Evolutionary conservation across 345 rosid species (phyloP), one percentile per base, ranked within the genome.

Genomic region (Ricinus communis): DNA sequence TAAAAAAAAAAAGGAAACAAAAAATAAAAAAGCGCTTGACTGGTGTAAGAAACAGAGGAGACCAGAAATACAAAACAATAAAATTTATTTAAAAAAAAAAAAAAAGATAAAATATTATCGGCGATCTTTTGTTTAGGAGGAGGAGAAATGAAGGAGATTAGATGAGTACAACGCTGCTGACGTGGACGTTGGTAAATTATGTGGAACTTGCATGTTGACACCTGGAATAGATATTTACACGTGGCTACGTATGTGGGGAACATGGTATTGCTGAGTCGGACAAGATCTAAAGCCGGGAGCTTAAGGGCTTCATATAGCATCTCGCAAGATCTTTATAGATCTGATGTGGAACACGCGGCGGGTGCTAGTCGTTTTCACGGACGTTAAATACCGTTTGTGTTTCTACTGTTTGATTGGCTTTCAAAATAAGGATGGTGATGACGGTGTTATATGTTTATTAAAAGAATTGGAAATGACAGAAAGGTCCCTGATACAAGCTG

Each of bases 171-270:
- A 25, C 9, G 62, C 15, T 75, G 78, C 54, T 80, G 87, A 86
- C 85, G 70, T 84, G 93, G 93, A 81, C 0, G 46, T 77, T 77
- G 55, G 80, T 82, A 62, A 86, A n/a, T 58, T 83, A 38, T 22
- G 59, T 43, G 22, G 62, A 68, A 52, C 16, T 77, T 74, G 76
- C 21, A 70, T 50, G 10, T n/a, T 59, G 46, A 80, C 88, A 85
- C 73, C 83, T 82, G 49, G 65, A 73, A 77, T 38, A 47, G 72
- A 85, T 80, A 71, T 52, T 77, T 75, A 64, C 79, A 80, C 80
- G 65, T 81, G 77, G 77, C 53, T 3, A 28, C 6, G 33, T 12
- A 15, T 19, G 46, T 7, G 47, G 75, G 69, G 79, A 54, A 36
- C 1, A 1, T 14, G 4, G 64, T 41, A 5, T 65, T 49, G 81